Evolutionary conservation across 208 protist genomes (phyloP).

Genomic region (Jaenimonas drosophilae): DNA sequence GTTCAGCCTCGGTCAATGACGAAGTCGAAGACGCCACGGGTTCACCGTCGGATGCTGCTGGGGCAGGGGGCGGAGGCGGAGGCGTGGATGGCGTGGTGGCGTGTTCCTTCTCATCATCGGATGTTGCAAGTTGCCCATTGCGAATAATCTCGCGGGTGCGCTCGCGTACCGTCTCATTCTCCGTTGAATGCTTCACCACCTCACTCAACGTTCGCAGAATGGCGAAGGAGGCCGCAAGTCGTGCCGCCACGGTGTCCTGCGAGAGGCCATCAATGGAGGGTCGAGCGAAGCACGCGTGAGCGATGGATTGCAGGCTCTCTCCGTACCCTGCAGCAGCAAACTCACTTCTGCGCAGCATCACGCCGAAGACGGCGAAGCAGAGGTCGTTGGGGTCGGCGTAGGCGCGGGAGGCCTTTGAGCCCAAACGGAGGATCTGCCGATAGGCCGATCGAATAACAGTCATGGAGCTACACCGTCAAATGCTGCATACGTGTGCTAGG

Average conservation of each 20-base stretch:
- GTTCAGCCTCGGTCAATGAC: neutral
- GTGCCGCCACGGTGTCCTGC: conserved; percentile 22
- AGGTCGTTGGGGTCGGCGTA: conserved; percentile 50
- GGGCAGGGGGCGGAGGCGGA: neutral
- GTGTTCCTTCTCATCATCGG: neutral
- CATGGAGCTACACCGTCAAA: conserved; percentile 15
- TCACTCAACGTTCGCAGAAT: conserved; percentile 42
- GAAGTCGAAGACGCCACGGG: neutral
- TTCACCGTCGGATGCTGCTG: too few relatives aligned
- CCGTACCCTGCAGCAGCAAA: conserved; percentile 68
- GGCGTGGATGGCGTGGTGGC: neutral
- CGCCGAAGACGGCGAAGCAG: conserved; percentile 62
- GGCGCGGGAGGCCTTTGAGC: conserved; percentile 10
- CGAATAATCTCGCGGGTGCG: neutral
- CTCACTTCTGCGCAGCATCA: conserved; percentile 37
- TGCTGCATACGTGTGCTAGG: too few relatives aligned
- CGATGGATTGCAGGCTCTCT: conserved; percentile 17
- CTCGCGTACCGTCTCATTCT: neutral
- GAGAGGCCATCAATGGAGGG: conserved; percentile 26
- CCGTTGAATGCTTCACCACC: conserved; percentile 7
- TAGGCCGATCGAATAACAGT: conserved; percentile 54
- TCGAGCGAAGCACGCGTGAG: conserved; percentile 46
- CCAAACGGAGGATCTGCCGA: conserved; percentile 52
- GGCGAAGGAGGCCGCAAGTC: conserved; percentile 49
- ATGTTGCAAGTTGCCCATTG: neutral